These are phyloP conservation scores for Parasitella parasitica DNA, from an alignment of 371 early-diverging fungal species.

Conservation along the genomic window DNA sequence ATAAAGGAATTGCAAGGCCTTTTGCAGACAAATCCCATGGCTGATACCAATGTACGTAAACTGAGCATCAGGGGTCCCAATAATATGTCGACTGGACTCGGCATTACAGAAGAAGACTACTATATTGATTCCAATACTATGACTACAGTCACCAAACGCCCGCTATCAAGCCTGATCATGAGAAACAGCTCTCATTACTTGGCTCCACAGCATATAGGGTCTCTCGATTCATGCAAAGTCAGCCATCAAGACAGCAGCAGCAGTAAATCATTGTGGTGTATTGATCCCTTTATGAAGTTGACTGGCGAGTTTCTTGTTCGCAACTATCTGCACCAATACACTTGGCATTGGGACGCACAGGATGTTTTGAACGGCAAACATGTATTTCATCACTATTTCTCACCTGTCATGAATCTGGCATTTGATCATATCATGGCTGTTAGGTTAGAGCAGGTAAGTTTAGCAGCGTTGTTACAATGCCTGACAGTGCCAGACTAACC, in stretches of 20 bases:
- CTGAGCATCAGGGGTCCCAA: conserved; percentile 19
- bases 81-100: conserved; percentile 28
- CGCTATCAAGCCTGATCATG: conserved; percentile 50
- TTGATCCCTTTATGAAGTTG: conserved; percentile 30
- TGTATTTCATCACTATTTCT: conserved; percentile 56
- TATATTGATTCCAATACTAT: neutral
- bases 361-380: conserved; percentile 50
- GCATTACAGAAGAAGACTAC: neutral
- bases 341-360: conserved; percentile 68
- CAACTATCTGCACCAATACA: conserved; percentile 61
- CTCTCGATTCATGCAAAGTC: neutral
- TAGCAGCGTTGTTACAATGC: no score
- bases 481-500: no score
- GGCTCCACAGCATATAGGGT: neutral
- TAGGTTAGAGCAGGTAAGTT: conserved; percentile 43
- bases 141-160: conserved; percentile 20
- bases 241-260: conserved; percentile 3
- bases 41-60: conserved; percentile 7
- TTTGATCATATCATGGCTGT: conserved; percentile 68
- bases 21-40: conserved; percentile 14
- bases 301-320: conserved; percentile 55
- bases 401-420: conserved; percentile 68
- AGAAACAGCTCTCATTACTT: conserved; percentile 45
- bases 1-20: conserved; percentile 21
- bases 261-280: conserved; percentile 36